These are phyloP conservation scores for Picochlorum costavermella DNA, from an alignment of 139 green algal species.

Conservation along the genomic window DNA sequence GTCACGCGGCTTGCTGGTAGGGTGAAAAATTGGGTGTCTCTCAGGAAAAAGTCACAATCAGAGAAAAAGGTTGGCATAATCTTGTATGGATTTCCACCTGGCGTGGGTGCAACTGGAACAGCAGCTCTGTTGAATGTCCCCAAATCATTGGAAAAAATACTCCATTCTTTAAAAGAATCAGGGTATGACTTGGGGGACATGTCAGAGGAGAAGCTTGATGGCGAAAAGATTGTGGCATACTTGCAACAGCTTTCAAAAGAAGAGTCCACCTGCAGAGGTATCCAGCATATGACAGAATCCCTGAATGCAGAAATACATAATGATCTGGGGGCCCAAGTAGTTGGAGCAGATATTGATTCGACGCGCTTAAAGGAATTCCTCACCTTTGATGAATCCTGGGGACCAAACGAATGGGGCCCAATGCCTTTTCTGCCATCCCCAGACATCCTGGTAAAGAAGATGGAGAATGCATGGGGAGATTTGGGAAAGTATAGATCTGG, in stretches of 20 bases:
- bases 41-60: constrained; percentile 30
- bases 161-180: constrained; percentile 46
- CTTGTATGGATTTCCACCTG: constrained; percentile 81
- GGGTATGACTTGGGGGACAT: constrained; percentile 78
- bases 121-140: constrained; percentile 96
- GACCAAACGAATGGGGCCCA: constrained; percentile 82
- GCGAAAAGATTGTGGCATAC: constrained; percentile 58
- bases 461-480: constrained; percentile 89
- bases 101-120: constrained; percentile 90
- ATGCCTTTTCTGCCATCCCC: constrained; percentile 76
- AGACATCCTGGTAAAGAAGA: constrained; percentile 64
- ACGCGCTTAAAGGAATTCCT: constrained; percentile 58
- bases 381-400: constrained; percentile 63
- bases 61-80: constrained; percentile 70
- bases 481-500: constrained; percentile 56
- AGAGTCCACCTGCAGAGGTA: constrained; percentile 23
- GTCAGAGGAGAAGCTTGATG: constrained; percentile 36
- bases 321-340: constrained; percentile 19
- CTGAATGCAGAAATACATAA: no score
- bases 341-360: constrained; percentile 46
- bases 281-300: constrained; percentile 17
- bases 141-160: constrained; percentile 61
- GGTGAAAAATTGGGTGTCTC: constrained; percentile 64
- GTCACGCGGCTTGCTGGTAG: constrained; percentile 60
- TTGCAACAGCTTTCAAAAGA: constrained; percentile 34